A percentile compares a stretch with the other conserved stretches of the same genome.
phyloP scores from a whole-genome alignment of 257 asterid species.

The Salvia splendens region DNA sequence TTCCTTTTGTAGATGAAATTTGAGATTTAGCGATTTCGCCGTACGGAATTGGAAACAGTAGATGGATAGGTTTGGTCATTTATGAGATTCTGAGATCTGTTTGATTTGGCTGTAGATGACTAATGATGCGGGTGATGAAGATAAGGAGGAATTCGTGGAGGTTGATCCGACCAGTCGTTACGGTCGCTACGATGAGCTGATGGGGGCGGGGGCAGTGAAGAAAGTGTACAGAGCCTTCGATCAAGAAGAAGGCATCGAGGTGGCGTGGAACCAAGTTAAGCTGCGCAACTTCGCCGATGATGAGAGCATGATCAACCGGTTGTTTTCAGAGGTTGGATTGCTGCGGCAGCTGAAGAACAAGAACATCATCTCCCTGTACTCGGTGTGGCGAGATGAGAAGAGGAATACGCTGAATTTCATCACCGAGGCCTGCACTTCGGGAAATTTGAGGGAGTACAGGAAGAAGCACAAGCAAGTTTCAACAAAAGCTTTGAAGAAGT shows the following conservation, averaged over 20 bases:
- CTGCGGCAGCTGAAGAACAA: slow-evolving; percentile 48
- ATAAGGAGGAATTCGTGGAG: slow-evolving; percentile 66
- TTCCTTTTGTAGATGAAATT: neutral
- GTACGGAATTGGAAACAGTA: neutral
- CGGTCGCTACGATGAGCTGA: slow-evolving; percentile 78
- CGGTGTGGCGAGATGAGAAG: slow-evolving; percentile 67
- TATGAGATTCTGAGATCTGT: neutral
- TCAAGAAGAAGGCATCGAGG: slow-evolving; percentile 89
- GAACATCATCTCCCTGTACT: slow-evolving; percentile 58
- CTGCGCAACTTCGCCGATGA: slow-evolving; percentile 51
- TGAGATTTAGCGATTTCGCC: neutral
- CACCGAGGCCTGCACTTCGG: slow-evolving; percentile 81
- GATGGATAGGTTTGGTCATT: neutral
- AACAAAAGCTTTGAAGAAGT: slow-evolving; percentile 70
- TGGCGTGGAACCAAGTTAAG: slow-evolving; percentile 91
- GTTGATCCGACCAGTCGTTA: slow-evolving; percentile 67
- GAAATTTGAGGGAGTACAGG: slow-evolving; percentile 79
- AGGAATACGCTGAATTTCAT: slow-evolving; percentile 70
- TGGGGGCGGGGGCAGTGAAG: slow-evolving; percentile 76
- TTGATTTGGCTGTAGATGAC: slow-evolving; percentile 33
- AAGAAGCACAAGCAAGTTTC: slow-evolving; percentile 78
- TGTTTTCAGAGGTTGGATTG: slow-evolving; percentile 63
- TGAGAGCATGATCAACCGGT: slow-evolving; percentile 55
- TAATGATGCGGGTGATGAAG: slow-evolving; percentile 42
- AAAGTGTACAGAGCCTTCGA: slow-evolving; percentile 84